phyloP scores from a whole-genome alignment of 495 filamentous ascomycete species.

The Talaromyces proteolyticus region DNA sequence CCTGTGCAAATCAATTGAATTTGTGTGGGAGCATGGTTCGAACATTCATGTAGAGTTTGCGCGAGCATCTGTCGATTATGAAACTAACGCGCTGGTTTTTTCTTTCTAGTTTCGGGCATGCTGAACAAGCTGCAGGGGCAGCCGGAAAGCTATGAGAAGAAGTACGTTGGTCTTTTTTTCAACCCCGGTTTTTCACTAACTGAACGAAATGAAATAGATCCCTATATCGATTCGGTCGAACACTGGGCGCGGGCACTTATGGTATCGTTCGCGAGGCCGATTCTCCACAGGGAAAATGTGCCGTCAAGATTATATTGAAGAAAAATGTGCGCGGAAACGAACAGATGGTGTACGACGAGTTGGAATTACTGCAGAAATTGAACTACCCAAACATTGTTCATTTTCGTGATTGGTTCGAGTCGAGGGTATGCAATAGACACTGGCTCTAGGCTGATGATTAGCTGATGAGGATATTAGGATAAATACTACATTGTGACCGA shows the following conservation, averaged over 20 bases:
- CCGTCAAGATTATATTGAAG: conserved; percentile 99
- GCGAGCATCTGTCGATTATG: neutral
- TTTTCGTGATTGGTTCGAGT: conserved; percentile 99
- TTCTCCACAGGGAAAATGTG: conserved; percentile 74
- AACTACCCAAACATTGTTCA: conserved; percentile 95
- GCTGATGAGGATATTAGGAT: conserved; percentile 52
- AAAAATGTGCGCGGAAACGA: conserved; percentile 99
- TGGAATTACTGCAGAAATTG: conserved; percentile 83
- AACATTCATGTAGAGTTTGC: neutral
- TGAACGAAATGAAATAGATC: conserved; percentile 47
- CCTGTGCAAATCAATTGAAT: conserved; percentile 7
- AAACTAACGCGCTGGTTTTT: conserved; percentile 24
- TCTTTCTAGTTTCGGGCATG: conserved; percentile 71
- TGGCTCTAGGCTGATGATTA: neutral
- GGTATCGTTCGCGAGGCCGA: conserved; percentile 97
- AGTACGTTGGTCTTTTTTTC: conserved; percentile 45
- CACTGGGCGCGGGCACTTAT: conserved; percentile 94
- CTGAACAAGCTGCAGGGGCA: conserved; percentile 97
- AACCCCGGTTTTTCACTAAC: neutral
- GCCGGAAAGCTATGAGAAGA: conserved; percentile 97
- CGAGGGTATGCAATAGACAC: conserved; percentile 44
- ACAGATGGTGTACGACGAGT: conserved; percentile 96
- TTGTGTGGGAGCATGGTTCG: conserved; percentile 14
- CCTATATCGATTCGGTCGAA: conserved; percentile 86
- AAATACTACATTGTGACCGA: conserved; percentile 99